phyloP scores from a whole-genome alignment of 306 rosid genomes.

The Cyamopsis tetragonoloba region DNA sequence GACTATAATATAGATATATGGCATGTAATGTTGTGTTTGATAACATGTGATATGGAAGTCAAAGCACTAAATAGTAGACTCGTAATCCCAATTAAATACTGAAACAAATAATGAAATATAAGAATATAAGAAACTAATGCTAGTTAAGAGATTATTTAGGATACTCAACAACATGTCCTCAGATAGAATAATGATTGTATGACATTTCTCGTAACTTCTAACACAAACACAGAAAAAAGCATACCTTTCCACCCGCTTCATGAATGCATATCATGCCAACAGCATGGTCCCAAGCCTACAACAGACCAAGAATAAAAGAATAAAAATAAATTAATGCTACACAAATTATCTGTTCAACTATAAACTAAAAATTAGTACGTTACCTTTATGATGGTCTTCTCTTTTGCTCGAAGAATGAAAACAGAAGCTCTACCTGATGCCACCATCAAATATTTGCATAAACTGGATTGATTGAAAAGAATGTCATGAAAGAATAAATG shows the following conservation, averaged over 20 bases:
- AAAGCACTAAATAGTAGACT: not conserved
- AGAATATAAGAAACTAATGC: not conserved
- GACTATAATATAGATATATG: not conserved
- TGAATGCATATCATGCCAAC: slow-evolving; percentile 39
- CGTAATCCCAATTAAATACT: not conserved
- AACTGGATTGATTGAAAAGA: slow-evolving; percentile 27
- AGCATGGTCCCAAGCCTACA: slow-evolving; percentile 44
- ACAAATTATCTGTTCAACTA: not conserved
- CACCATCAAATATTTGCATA: slow-evolving; percentile 48
- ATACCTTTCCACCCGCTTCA: slow-evolving; percentile 45
- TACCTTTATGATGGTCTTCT: slow-evolving; percentile 39
- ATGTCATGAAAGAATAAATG: slow-evolving; percentile 18
- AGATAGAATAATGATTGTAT: not conserved
- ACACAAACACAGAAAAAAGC: not conserved
- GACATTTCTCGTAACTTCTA: not conserved
- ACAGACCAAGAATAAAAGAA: not conserved
- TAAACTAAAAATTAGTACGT: slow-evolving; percentile 7
- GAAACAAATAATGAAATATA: not conserved
- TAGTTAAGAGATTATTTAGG: not conserved
- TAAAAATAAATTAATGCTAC: not conserved
- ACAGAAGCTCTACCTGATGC: slow-evolving; percentile 45
- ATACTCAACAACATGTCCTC: not conserved
- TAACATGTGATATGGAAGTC: not conserved
- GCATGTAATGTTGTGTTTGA: not conserved
- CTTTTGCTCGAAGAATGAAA: slow-evolving; percentile 34